phyloP scores from a whole-genome alignment of 352 stramenopile species.

The Globisporangium spinosum region DNA sequence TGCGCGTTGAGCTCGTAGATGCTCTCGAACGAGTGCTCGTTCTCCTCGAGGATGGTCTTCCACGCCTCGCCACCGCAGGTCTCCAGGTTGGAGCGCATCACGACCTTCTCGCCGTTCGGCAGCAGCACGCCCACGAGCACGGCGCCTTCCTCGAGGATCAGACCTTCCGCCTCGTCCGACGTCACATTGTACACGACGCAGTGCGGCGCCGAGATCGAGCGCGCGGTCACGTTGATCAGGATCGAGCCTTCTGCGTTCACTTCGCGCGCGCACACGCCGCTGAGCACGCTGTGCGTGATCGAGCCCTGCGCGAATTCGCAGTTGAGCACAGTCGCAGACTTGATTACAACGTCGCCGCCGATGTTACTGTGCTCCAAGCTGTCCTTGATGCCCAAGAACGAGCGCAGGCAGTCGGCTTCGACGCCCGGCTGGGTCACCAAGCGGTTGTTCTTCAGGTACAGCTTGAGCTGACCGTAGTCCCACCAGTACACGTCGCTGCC shows the following conservation, averaged over 20 bases:
- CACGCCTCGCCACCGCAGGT: constrained; percentile 93
- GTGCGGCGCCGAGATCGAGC: constrained; percentile 92
- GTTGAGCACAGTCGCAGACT: constrained; percentile 76
- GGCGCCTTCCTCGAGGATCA: constrained; percentile 91
- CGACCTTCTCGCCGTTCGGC: constrained; percentile 88
- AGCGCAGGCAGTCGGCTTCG: constrained; percentile 74
- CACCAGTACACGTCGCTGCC: constrained; percentile 97
- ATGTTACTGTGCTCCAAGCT: constrained; percentile 74
- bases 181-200: constrained; percentile 98
- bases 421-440: constrained; percentile 88
- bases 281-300: constrained; percentile 86
- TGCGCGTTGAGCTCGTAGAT: constrained; percentile 93
- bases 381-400: constrained; percentile 80
- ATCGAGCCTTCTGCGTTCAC: constrained; percentile 94
- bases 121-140: constrained; percentile 94
- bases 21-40: constrained; percentile 93
- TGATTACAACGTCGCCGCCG: constrained; percentile 47
- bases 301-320: constrained; percentile 61
- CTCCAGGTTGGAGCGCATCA: constrained; percentile 90
- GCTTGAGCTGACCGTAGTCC: constrained; percentile 98
- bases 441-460: constrained; percentile 97
- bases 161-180: constrained; percentile 83
- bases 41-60: constrained; percentile 91
- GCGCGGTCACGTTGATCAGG: constrained; percentile 97
- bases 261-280: constrained; percentile 85